Evolutionary conservation across 805 yeast species (phyloP).

Genomic region (Danielia oregonensis): DNA sequence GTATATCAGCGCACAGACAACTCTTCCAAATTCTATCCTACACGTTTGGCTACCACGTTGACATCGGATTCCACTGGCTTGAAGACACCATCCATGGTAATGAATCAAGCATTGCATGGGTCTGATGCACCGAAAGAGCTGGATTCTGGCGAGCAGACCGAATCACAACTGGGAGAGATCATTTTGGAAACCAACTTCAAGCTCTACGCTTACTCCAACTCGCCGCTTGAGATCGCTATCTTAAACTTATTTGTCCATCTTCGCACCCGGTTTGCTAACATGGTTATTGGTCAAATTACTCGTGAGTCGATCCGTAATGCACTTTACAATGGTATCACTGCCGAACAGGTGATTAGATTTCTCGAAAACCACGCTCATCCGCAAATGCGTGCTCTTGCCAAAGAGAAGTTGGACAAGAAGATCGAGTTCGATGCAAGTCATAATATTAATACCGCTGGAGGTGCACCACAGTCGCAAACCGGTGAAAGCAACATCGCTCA

Average conservation of each 20-base stretch:
- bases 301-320: slow-evolving; percentile 90
- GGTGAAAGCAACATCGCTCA: slow-evolving; percentile 32
- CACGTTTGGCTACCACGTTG: slow-evolving; percentile 81
- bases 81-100: slow-evolving; percentile 69
- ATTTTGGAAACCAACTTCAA: slow-evolving; percentile 93
- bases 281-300: slow-evolving; percentile 91
- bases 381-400: slow-evolving; percentile 76
- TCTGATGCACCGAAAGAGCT: slow-evolving; percentile 22
- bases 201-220: slow-evolving; percentile 86
- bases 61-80: slow-evolving; percentile 78
- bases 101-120: slow-evolving; percentile 56
- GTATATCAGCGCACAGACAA: slow-evolving; percentile 61
- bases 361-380: slow-evolving; percentile 91
- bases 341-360: slow-evolving; percentile 90
- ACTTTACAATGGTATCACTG: slow-evolving; percentile 81
- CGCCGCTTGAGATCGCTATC: slow-evolving; percentile 93
- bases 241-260: slow-evolving; percentile 83
- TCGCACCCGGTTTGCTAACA: slow-evolving; percentile 78
- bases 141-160: slow-evolving; percentile 14
- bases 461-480: slow-evolving; percentile 32
- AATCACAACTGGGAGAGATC: slow-evolving; percentile 55
- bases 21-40: slow-evolving; percentile 76
- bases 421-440: slow-evolving; percentile 57
- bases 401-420: slow-evolving; percentile 63
- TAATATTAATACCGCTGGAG: slow-evolving; percentile 44